phyloP scores from a whole-genome alignment of 257 asterid genomes.

The Gentiana dahurica region DNA sequence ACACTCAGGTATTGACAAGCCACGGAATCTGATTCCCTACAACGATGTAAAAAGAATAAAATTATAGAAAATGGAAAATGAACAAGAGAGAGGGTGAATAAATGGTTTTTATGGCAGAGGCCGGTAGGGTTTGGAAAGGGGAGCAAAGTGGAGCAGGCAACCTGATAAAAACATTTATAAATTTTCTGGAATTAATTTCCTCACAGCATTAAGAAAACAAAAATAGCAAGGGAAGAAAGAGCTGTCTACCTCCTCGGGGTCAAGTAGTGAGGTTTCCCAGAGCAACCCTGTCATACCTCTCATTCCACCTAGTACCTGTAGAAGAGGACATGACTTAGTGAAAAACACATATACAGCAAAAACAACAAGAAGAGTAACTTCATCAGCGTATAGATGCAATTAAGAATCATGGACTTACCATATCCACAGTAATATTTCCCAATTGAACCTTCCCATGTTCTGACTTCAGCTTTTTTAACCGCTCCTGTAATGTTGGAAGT shows the following conservation, averaged over 20 bases:
- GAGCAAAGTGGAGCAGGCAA: not conserved
- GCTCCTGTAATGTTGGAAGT: constrained; percentile 34
- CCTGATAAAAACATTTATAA: constrained; percentile 2
- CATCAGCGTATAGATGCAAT: too few relatives aligned
- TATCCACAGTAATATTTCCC: constrained; percentile 81
- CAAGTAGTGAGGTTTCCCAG: constrained; percentile 98
- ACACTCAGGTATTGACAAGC: constrained; percentile 94
- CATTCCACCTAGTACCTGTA: constrained; percentile 97
- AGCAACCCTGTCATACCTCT: constrained; percentile 98
- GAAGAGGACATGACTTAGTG: not conserved
- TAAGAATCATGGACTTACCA: constrained; percentile 35
- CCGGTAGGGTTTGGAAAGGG: too few relatives aligned
- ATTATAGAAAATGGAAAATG: not conserved
- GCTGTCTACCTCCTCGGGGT: constrained; percentile 77
- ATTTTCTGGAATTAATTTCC: constrained; percentile 1
- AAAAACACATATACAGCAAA: too few relatives aligned
- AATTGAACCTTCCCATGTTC: constrained; percentile 80
- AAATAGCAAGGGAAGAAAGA: constrained; percentile 5
- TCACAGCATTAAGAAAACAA: constrained; percentile 6
- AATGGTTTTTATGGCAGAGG: not conserved
- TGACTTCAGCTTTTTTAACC: constrained; percentile 64
- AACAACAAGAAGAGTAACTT: too few relatives aligned
- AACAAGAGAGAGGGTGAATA: not conserved
- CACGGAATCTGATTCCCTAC: constrained; percentile 97
- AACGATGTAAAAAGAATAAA: constrained; percentile 9